Percentiles rank a stretch among this genome's conserved stretches.
Evolutionary conservation across 2,329 filamentous ascomycete genomes (phyloP).

Genomic region (Furcasterigmium furcatum): DNA sequence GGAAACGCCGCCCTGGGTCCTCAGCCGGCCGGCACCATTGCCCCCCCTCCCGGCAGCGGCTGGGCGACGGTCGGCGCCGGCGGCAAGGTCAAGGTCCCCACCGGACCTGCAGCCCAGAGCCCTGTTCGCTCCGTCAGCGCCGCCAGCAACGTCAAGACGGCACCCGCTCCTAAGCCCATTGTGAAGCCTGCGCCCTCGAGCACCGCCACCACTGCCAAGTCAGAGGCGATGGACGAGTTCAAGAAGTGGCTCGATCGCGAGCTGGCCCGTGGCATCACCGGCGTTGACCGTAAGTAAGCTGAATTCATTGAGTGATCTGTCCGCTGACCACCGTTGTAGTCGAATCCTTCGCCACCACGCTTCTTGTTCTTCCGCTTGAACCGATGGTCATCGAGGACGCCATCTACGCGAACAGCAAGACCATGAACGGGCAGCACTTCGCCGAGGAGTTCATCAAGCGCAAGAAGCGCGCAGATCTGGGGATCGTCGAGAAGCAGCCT

Average conservation of each 20-base stretch:
- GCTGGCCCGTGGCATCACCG: constrained; percentile 64
- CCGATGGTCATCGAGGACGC: constrained; percentile 82
- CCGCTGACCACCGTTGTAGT: constrained; percentile 48
- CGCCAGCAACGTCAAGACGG: constrained; percentile 34
- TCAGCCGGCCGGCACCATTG: constrained; percentile 34
- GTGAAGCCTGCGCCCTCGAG: constrained; percentile 45
- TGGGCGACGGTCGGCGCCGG: constrained; percentile 96
- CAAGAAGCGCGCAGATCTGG: constrained; percentile 90
- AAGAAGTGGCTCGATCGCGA: constrained; percentile 86
- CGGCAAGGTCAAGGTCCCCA: constrained; percentile 82
- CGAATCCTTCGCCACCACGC: constrained; percentile 74
- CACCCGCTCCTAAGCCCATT: constrained; percentile 47
- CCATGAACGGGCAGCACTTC: constrained; percentile 90
- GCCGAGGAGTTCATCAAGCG: constrained; percentile 92
- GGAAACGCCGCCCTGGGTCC: constrained; percentile 12
- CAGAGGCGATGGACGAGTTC: constrained; percentile 76
- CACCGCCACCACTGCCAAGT: constrained; percentile 35
- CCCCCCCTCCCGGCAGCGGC: constrained; percentile 42
- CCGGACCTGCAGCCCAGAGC: constrained; percentile 47
- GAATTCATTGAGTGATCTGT: background rate
- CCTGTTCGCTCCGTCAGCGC: constrained; percentile 37
- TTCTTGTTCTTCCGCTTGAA: constrained; percentile 75
- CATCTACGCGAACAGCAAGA: constrained; percentile 81
- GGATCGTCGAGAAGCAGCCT: constrained; percentile 74
- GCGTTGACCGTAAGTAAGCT: constrained; percentile 46